These are phyloP conservation scores for Aquilaria sinensis DNA, from an alignment of 345 rosid genomes.

Conservation along the genomic window DNA sequence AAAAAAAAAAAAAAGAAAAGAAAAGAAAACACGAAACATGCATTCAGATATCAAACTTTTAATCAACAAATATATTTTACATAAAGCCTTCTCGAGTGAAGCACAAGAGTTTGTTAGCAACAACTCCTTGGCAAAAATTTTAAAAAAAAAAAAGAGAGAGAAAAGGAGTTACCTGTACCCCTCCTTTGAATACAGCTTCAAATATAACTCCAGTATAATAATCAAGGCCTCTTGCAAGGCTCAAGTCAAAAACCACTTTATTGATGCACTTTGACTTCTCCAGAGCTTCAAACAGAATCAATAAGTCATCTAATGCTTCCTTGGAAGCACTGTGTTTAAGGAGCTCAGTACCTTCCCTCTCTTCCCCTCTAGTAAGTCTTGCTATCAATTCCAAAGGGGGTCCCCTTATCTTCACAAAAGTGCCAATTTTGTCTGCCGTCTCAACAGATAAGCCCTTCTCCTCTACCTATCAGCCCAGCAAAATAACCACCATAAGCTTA, in stretches of 20 bases:
- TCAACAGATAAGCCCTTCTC: conserved; percentile 74
- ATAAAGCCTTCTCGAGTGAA: too few species aligned
- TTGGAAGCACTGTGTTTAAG: conserved; percentile 49
- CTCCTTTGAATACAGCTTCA: conserved; percentile 85
- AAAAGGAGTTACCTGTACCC: conserved; percentile 52
- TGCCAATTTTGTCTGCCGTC: conserved; percentile 73
- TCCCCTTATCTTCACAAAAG: conserved; percentile 76
- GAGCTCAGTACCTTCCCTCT: conserved; percentile 57
- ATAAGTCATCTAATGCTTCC: conserved; percentile 69
- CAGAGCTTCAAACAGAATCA: conserved; percentile 75
- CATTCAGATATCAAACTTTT: too few species aligned
- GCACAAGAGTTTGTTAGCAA: neutral
- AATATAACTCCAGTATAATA: conserved; percentile 94
- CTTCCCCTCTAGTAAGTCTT: conserved; percentile 44
- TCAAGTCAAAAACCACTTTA: conserved; percentile 86
- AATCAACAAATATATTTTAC: too few species aligned
- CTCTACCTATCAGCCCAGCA: conserved; percentile 43
- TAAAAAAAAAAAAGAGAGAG: neutral
- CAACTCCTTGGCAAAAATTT: neutral
- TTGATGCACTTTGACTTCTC: conserved; percentile 66
- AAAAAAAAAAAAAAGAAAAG: too few species aligned
- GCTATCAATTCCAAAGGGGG: conserved; percentile 52
- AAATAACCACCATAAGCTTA: conserved; percentile 5
- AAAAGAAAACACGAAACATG: too few species aligned
- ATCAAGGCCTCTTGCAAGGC: conserved; percentile 98